These are phyloP conservation scores for Russula sp. DNA, from an alignment of 768 basidiomycete genomes.

Conservation along the genomic window DNA sequence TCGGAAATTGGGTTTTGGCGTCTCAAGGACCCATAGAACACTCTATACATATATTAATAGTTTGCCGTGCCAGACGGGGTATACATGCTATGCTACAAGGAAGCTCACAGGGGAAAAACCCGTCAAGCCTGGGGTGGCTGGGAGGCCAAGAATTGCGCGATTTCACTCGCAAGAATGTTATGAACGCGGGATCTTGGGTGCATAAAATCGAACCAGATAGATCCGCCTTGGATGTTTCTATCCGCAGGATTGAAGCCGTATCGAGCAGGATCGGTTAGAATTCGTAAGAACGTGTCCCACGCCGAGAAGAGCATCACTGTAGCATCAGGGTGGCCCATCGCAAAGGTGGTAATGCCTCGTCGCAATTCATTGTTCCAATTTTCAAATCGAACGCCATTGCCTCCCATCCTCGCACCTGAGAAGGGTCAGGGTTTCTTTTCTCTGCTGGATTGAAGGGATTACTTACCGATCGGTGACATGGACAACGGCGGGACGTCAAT, in stretches of 20 bases:
- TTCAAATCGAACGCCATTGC: constrained; percentile 13
- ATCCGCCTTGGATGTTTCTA: constrained; percentile 6
- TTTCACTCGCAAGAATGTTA: constrained; percentile 15
- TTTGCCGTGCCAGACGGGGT: no score
- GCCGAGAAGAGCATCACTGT: constrained; percentile 27
- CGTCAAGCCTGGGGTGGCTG: constrained; percentile 12
- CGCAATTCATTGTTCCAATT: constrained; percentile 20
- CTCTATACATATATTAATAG: no score
- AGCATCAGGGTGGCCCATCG: constrained; percentile 24
- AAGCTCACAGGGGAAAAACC: no score
- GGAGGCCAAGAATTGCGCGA: constrained; percentile 13
- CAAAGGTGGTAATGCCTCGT: constrained; percentile 21
- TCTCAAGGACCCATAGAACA: no score
- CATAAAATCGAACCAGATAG: constrained; percentile 23
- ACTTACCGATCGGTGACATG: constrained; percentile 36
- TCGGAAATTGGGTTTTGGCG: no score
- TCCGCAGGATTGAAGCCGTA: constrained; percentile 22
- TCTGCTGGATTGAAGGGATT: not conserved
- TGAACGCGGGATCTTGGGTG: constrained; percentile 21
- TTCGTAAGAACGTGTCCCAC: constrained; percentile 25
- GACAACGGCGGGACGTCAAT: constrained; percentile 49
- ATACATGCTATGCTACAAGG: no score
- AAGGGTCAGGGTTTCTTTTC: not conserved
- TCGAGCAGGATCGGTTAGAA: constrained; percentile 27
- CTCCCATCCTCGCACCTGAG: constrained; percentile 10